Base-by-base conservation (phyloP, 2,329 filamentous ascomycete species). In the Xylariomycetidae sp. region DNA sequence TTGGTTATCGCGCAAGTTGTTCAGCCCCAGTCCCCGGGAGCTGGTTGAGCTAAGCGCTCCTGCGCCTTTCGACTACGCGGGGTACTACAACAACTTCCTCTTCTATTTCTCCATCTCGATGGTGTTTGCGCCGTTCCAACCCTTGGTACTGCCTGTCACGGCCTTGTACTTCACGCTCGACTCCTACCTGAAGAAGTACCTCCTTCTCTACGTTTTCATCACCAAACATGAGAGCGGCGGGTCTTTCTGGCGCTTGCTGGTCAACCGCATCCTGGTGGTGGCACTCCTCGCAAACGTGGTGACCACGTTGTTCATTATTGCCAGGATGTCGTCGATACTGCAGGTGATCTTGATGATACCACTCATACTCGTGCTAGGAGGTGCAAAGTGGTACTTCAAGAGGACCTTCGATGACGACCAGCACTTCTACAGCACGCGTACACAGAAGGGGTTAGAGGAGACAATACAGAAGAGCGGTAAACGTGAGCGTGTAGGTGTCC, bases 51-150 rank as follows among this genome's bases (percentile, higher is more conserved):
- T 90, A 53, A 93, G 88, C 1, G 89, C 89, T 4, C 90, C 90
- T 2, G 87, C 85, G 2, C 70, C 85, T 0, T 95, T 96, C 55
- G 88, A 95, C 46, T 95, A 94, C 51, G 86, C 90, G 32, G 84
- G 77, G 47, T 95, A 95, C 61, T 96, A 95, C 72, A 95, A 95
- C 60, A 95, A 94, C 58, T 95, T 95, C 60, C 70, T 95, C 13
- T 96, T 85, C 62, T 95, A 95, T 62, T 72, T 81, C 16, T 95
- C 89, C 0, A 82, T 95, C 24, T 82, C 85, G 0, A 67, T 95
- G 15, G 86, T 80, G 47, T 95, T 90, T 53, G 79, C 82, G 1
- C 78, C 81, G 1, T 70, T 95, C 33, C 89, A 95, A 58, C 90
- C 90, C 1, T 69, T 95, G 12, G 82, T 90, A 3, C 70, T 96